These are phyloP conservation scores for Porphyrellus cyaneotinctus DNA, from an alignment of 768 basidiomycete genomes.

Conservation along the genomic window DNA sequence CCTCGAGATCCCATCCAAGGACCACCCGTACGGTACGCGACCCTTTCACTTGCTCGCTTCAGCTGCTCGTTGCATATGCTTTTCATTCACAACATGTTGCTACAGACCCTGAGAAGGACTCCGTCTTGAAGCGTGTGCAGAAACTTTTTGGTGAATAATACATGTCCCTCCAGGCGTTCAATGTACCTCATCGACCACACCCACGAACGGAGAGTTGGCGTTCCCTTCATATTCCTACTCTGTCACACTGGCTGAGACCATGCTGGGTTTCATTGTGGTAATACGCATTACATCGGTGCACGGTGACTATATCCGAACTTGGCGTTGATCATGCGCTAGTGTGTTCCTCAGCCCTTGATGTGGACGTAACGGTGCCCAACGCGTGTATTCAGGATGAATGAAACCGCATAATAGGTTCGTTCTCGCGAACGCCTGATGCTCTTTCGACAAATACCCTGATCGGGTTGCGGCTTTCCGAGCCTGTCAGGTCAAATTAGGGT, in stretches of 20 bases:
- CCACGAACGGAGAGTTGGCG: constrained; percentile 6
- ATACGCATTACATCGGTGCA: constrained; percentile 24
- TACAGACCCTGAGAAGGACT: constrained; percentile 92
- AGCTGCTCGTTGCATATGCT: neutral
- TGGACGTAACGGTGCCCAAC: constrained; percentile 6
- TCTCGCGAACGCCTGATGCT: constrained; percentile 60
- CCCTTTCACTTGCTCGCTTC: neutral
- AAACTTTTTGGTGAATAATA: constrained; percentile 88
- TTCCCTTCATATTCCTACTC: constrained; percentile 9
- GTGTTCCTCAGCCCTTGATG: constrained; percentile 8
- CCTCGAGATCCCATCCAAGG: constrained; percentile 97
- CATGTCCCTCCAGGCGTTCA: constrained; percentile 9
- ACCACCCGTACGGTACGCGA: constrained; percentile 89
- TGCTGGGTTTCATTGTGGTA: constrained; percentile 21
- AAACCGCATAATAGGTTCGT: constrained; percentile 70
- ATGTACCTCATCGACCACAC: constrained; percentile 12
- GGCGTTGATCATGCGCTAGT: constrained; percentile 9
- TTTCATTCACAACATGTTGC: constrained; percentile 19
- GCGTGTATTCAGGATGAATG: constrained; percentile 34
- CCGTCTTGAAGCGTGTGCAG: constrained; percentile 92
- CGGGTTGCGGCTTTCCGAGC: constrained; percentile 57
- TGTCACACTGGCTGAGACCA: constrained; percentile 17
- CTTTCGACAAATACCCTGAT: constrained; percentile 70
- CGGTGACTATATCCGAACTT: constrained; percentile 14
- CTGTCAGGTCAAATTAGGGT: constrained; percentile 33